Conservation (phyloP, 257 asterid genomes). For the Craterostigma plantagineum region DNA sequence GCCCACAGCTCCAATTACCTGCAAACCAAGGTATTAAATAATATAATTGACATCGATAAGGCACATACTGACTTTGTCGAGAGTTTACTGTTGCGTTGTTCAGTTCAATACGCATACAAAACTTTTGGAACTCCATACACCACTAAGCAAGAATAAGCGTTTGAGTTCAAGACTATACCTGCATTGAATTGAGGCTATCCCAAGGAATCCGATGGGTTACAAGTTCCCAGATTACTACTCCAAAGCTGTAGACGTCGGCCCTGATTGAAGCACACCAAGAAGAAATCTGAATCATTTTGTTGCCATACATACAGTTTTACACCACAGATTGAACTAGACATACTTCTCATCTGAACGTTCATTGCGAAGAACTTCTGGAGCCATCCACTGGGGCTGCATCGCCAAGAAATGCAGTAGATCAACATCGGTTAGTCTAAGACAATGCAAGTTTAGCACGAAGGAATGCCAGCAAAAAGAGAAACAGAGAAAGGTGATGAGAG, state of each 20-base stretch:
- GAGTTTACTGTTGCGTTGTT: no score
- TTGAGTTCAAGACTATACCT: constrained; percentile 24
- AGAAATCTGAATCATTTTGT: constrained; percentile 3
- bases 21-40: constrained; percentile 3
- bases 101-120: no score
- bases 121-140: background rate
- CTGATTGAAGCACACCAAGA: constrained; percentile 25
- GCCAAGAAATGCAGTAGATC: constrained; percentile 1
- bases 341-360: constrained; percentile 95
- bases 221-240: constrained; percentile 92
- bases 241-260: constrained; percentile 90
- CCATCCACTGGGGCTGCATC: constrained; percentile 99
- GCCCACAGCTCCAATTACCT: constrained; percentile 98
- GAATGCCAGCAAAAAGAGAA: constrained; percentile 6
- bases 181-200: constrained; percentile 91
- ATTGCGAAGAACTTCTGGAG: constrained; percentile 97
- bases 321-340: background rate
- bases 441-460: background rate
- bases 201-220: constrained; percentile 85
- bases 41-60: no score
- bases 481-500: constrained; percentile 9
- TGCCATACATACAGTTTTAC: background rate
- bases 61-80: no score
- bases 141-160: background rate
- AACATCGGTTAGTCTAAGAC: constrained; percentile 1